A percentile compares a stretch with the other conserved stretches of the same genome.
Evolutionary conservation across 441 rosid species (phyloP).

Genomic region (Brassica balearica): DNA sequence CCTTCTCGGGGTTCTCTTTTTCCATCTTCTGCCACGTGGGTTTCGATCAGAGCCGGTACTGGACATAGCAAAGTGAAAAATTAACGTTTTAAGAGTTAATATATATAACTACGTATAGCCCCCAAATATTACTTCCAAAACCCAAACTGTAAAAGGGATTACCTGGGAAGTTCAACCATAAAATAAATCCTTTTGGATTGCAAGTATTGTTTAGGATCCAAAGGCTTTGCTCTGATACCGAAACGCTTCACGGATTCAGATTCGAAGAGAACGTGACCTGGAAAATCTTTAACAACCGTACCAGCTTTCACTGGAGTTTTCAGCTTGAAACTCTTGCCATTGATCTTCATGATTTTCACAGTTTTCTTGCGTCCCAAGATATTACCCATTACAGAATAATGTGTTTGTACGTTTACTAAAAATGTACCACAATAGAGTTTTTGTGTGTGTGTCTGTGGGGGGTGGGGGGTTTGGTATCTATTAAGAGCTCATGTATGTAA

Average conservation of each 20-base stretch:
- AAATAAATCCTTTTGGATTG: conserved; percentile 75
- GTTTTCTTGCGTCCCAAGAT: conserved; percentile 60
- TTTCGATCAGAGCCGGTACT: not conserved
- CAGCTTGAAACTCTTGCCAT: conserved; percentile 78
- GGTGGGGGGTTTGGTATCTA: not conserved
- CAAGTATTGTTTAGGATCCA: conserved; percentile 55
- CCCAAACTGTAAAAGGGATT: not conserved
- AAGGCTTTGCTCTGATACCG: conserved; percentile 71
- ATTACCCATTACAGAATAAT: conserved; percentile 65
- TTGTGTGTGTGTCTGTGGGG: not conserved
- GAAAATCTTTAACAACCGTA: conserved; percentile 65
- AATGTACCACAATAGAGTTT: conserved; percentile 14
- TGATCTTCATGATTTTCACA: conserved; percentile 78
- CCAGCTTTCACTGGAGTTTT: conserved; percentile 75
- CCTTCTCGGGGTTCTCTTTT: conserved; percentile 59
- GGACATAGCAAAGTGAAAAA: not conserved
- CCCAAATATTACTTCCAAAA: not conserved
- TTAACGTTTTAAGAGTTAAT: too few species aligned
- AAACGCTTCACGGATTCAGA: conserved; percentile 77
- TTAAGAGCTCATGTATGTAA: conserved; percentile 40
- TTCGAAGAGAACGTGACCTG: conserved; percentile 74
- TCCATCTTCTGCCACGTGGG: conserved; percentile 44
- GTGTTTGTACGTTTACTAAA: not conserved
- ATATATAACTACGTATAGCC: not conserved
- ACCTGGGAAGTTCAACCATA: conserved; percentile 70